Evolutionary conservation across 768 basidiomycete species (phyloP).

Genomic region (Russula ochroleuca): DNA sequence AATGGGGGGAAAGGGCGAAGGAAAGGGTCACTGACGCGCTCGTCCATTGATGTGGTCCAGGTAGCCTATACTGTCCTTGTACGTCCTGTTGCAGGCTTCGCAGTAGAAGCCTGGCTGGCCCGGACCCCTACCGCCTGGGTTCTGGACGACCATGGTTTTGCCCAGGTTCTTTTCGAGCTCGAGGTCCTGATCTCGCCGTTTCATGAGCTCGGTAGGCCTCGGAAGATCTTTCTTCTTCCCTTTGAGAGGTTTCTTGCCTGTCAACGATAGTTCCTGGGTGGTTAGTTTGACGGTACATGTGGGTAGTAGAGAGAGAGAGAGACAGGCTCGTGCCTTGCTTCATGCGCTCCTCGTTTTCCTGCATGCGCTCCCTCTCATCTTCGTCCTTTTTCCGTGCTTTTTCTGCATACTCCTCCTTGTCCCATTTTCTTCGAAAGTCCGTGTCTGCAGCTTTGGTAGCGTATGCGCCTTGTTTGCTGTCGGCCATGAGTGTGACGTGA

Average conservation of each 20-base stretch:
- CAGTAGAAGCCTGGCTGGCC: conserved; percentile 95
- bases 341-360: conserved; percentile 47
- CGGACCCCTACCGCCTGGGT: conserved; percentile 73
- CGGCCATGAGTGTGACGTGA: conserved; percentile 20
- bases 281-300: neutral
- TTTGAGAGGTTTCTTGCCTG: conserved; percentile 80
- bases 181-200: conserved; percentile 76
- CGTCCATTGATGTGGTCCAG: conserved; percentile 94
- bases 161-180: conserved; percentile 93
- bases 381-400: conserved; percentile 42
- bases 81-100: conserved; percentile 83
- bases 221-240: conserved; percentile 74
- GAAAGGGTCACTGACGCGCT: conserved; percentile 60
- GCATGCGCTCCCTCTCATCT: conserved; percentile 36
- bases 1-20: neutral
- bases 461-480: conserved; percentile 29
- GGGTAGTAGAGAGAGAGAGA: neutral
- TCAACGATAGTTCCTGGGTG: neutral
- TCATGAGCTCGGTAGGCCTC: conserved; percentile 90
- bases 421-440: conserved; percentile 41
- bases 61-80: conserved; percentile 92
- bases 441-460: conserved; percentile 27
- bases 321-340: conserved; percentile 58
- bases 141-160: conserved; percentile 93
- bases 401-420: conserved; percentile 44